Evolutionary conservation across 176 grass and related monocot species (phyloP).

Genomic region (Bonia amplexicaulis): DNA sequence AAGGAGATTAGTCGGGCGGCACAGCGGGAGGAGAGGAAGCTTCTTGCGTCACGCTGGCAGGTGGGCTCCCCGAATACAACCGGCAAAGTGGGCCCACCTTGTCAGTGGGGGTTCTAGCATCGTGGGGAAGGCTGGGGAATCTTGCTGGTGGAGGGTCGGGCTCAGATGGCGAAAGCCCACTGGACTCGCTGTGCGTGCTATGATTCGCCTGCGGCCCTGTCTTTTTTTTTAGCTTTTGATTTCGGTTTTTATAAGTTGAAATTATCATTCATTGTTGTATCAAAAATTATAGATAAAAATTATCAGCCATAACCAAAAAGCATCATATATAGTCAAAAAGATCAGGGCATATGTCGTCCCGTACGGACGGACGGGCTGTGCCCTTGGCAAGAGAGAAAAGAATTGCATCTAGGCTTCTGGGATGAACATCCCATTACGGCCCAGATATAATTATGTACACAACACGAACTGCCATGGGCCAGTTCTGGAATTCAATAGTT

Average conservation of each 20-base stretch:
- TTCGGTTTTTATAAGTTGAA: too few relatives aligned
- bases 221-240: too few relatives aligned
- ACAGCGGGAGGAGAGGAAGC: neutral
- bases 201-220: too few relatives aligned
- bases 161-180: neutral
- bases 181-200: neutral
- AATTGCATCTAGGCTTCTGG: neutral
- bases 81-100: neutral
- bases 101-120: neutral
- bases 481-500: neutral
- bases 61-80: neutral
- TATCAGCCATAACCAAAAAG: too few relatives aligned
- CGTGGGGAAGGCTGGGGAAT: neutral
- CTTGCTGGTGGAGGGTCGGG: neutral
- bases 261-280: accelerated
- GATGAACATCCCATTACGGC: neutral
- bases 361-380: neutral
- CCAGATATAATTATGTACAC: neutral
- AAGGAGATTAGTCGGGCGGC: too few relatives aligned
- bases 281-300: too few relatives aligned
- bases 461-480: neutral
- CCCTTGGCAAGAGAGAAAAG: too few relatives aligned
- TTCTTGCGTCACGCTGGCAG: neutral
- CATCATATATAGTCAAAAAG: too few relatives aligned
- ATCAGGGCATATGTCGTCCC: too few relatives aligned